Evolutionary conservation across 1,284 basidiomycete species (phyloP), one percentile per base, ranked within the genome.

Genomic region (Acaromyces ingoldii): DNA sequence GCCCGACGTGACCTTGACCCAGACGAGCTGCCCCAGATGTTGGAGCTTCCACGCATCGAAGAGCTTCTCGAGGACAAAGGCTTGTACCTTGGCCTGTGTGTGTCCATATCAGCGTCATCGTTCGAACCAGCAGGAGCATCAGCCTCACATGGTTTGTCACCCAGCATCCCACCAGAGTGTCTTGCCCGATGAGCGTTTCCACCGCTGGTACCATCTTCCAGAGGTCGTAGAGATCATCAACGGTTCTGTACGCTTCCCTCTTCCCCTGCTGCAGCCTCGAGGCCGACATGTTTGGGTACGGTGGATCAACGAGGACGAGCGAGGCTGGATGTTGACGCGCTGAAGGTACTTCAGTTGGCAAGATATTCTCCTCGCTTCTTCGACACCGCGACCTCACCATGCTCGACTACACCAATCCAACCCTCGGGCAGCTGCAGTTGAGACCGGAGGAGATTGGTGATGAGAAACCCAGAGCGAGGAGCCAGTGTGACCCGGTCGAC

Each of bases 131-230:
- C n/a, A n/a, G n/a, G n/a, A n/a, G n/a, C n/a, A n/a, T n/a, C n/a
- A n/a, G n/a, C n/a, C n/a, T n/a, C n/a, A n/a, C 38, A 40, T 40
- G 38, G 28, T 40, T 40, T 19, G 38, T 40, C 7, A 40, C 17
- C 38, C 38, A 40, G 28, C 38, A 40, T 9, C 38, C 38, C 13
- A 40, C 38, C 7, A 40, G 17, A 7, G 28, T 25, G n/a, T n/a
- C 33, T 13, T 34, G 33, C 13, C 33, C 33, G 28, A 19, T 40
- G 7, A 7, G 13, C 28, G 7, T 40, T 25, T 40, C 28, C 33
- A 40, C 7, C 7, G 38, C 21, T 17, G 7, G 21, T 7, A 40
- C 38, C 38, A 40, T 40, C 21, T 40, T 40, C 38, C 38, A 40
- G 7, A 40, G 17, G 28, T 40, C 38, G 28, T 9, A 40, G 9